Evolutionary conservation across 2,329 filamentous ascomycete genomes (phyloP), one percentile per base, ranked within the genome.

Genomic region (Fusarium musae): DNA sequence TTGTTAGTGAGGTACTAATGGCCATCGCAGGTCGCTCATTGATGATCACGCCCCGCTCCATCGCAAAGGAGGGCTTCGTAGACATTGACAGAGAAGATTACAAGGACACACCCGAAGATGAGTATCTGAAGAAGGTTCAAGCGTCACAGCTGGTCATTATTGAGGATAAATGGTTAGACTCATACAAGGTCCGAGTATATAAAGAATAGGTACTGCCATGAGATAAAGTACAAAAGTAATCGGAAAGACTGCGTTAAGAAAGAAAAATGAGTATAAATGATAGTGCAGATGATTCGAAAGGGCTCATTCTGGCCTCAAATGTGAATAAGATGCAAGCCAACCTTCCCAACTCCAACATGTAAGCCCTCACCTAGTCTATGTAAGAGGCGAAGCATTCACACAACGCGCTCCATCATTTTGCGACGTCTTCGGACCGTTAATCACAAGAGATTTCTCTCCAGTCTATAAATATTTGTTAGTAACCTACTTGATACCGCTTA

Each of bases 71-170:
- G 34, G 74, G 74, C 2, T 75, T 76, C 6, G 28, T 65, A n/a
- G 73, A 76, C 13, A 62, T 76, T 4, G 74, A 75, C 12, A 60
- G 74, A 34, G 73, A 75, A 7, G 74, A 75, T 4, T 75, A 75
- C 1, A 75, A 76, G 13, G 65, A 75, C 9, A 56, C 46, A 3
- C 59, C 65, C 2, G 68, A 73, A 39, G 73, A 76, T 26, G 53
- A 56, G 6, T 75, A 75, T n/a, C 36, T 75, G 3, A 74, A 65
- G 5, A 70, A 66, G 6, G 64, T 72, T 0, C 73, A 75, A 21
- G 60, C 49, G 0, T 72, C 70, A 4, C 74, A 76, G 28, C 23
- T 75, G 15, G 42, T 74, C 0, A 75, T 74, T 11, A 75, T 75
- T 9, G 40, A 75, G 3, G 73, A 75, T 1, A 76, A 76, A 17